A percentile compares a stretch with the other conserved stretches of the same genome.
phyloP scores from a whole-genome alignment of 257 asterid genomes.

The Cynanchum wilfordii region DNA sequence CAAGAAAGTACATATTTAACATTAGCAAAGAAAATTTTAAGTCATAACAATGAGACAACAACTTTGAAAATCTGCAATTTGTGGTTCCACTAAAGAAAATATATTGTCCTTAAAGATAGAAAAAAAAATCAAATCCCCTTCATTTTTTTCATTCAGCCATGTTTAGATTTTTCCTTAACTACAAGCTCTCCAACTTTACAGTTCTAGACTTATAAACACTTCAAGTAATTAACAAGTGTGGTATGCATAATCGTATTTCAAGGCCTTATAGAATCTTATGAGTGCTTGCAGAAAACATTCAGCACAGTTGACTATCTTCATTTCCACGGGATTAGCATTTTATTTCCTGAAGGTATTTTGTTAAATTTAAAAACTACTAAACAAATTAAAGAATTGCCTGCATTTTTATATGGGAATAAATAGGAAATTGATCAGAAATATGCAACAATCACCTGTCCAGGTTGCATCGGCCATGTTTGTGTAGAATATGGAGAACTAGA shows the following conservation, averaged over 20 bases:
- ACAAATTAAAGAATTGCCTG: not conserved
- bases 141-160: not conserved
- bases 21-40: not conserved
- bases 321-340: not conserved
- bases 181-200: not conserved
- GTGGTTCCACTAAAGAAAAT: not conserved
- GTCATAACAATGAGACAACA: not conserved
- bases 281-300: not conserved
- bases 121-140: not conserved
- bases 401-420: not conserved
- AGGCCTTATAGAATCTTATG: not conserved
- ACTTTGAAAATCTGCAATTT: not conserved
- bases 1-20: too few relatives aligned
- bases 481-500: constrained; percentile 66
- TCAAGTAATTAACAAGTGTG: not conserved
- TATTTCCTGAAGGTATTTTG: not conserved
- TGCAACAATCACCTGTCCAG: constrained; percentile 63
- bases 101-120: not conserved
- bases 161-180: not conserved
- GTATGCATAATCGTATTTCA: not conserved
- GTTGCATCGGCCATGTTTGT: constrained; percentile 75
- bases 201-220: not conserved
- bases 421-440: not conserved
- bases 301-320: not conserved
- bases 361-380: not conserved